Evolutionary conservation across 768 basidiomycete genomes (phyloP).

Genomic region (Suillus lakei): DNA sequence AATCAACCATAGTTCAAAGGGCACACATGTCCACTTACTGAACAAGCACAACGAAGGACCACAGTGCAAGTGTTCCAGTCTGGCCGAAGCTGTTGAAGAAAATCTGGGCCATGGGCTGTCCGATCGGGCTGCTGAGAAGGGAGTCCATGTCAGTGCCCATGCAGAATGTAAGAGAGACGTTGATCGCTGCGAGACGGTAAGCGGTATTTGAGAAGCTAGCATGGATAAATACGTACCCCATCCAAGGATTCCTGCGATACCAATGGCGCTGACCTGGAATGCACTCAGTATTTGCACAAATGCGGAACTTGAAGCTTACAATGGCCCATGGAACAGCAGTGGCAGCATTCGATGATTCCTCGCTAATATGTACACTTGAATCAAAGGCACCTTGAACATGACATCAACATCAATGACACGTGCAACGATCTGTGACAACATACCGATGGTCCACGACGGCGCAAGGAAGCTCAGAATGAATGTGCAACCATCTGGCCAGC

Average conservation of each 20-base stretch:
- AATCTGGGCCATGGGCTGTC: conserved; percentile 53
- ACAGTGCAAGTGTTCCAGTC: conserved; percentile 50
- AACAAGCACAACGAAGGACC: conserved; percentile 58
- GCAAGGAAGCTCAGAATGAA: conserved; percentile 56
- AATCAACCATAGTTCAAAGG: neutral
- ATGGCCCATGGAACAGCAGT: conserved; percentile 64
- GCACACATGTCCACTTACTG: conserved; percentile 38
- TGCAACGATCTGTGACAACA: conserved; percentile 11
- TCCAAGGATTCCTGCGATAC: conserved; percentile 51
- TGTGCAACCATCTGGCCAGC: conserved; percentile 54
- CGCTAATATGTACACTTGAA: conserved; percentile 56
- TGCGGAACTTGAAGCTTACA: conserved; percentile 28
- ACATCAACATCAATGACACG: neutral
- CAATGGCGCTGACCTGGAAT: conserved; percentile 40
- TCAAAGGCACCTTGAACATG: conserved; percentile 46
- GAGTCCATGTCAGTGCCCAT: conserved; percentile 58
- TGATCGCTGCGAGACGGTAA: conserved; percentile 42
- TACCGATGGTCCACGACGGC: conserved; percentile 53
- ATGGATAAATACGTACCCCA: conserved; percentile 37
- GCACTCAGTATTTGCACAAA: conserved; percentile 4
- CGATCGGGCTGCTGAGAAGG: conserved; percentile 41
- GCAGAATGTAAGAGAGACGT: conserved; percentile 58
- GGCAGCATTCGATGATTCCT: conserved; percentile 59
- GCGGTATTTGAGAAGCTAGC: neutral
- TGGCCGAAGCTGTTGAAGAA: conserved; percentile 47